Evolutionary conservation across 2,329 filamentous ascomycete genomes (phyloP).

Genomic region (Diaporthe helianthi): DNA sequence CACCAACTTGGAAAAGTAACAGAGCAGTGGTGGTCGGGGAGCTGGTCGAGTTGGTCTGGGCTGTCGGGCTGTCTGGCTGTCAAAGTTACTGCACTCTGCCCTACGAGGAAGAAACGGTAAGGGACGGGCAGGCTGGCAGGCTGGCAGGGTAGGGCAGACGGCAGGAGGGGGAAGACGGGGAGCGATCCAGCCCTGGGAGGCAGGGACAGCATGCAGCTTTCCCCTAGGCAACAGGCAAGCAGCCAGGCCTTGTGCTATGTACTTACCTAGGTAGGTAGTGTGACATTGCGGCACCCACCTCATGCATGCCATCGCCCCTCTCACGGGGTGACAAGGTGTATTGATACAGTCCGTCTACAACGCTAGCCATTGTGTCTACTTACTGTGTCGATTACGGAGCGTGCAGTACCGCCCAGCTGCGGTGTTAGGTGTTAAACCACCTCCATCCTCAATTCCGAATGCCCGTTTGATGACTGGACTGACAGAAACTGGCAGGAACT

Average conservation of each 20-base stretch:
- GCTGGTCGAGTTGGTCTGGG: too few species aligned
- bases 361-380: too few species aligned
- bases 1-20: background rate
- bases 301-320: background rate
- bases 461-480: constrained; percentile 3
- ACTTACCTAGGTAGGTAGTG: too few species aligned
- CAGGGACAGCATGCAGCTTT: constrained; percentile 6
- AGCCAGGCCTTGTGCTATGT: too few species aligned
- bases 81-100: background rate
- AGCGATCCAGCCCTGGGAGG: constrained; percentile 11
- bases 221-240: background rate
- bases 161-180: background rate
- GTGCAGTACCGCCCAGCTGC: too few species aligned
- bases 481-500: too few species aligned
- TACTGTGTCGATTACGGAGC: too few species aligned
- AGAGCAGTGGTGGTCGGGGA: background rate
- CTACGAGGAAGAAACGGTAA: constrained; percentile 18
- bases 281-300: too few species aligned
- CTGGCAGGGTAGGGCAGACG: background rate
- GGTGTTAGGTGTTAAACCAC: background rate
- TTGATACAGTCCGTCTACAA: background rate
- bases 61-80: background rate
- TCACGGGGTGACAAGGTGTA: background rate
- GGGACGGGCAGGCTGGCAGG: background rate
- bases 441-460: background rate